Evolutionary conservation across 768 basidiomycete genomes (phyloP).

Genomic region (Mrakia blollopis): DNA sequence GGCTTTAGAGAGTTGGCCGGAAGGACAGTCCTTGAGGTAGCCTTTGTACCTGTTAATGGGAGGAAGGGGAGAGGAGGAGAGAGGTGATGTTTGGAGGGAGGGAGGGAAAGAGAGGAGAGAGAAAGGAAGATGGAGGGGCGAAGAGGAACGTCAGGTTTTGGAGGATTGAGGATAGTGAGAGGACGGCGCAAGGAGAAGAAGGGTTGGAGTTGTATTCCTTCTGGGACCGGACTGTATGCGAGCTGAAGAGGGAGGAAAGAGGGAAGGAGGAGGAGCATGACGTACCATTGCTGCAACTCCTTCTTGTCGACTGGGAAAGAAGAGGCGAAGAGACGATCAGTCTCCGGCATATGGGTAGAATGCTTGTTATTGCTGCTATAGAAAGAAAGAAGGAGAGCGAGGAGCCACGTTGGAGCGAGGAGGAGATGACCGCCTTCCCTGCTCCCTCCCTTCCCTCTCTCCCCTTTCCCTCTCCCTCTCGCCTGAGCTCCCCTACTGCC

Average conservation of each 20-base stretch:
- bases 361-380: neutral
- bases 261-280: neutral
- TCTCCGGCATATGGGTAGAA: neutral
- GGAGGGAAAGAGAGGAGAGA: constrained; percentile 4
- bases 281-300: constrained; percentile 88
- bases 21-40: constrained; percentile 97
- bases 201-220: too few species aligned
- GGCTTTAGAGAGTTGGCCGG: constrained; percentile 89
- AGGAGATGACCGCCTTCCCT: too few species aligned
- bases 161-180: neutral
- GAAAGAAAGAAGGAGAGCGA: neutral
- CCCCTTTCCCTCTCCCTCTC: too few species aligned
- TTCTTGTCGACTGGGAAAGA: constrained; percentile 75
- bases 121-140: neutral
- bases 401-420: too few species aligned
- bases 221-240: too few species aligned
- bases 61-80: neutral
- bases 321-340: neutral
- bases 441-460: too few species aligned
- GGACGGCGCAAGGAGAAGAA: neutral
- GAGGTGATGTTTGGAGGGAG: constrained; percentile 15
- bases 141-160: too few species aligned
- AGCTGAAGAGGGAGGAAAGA: neutral
- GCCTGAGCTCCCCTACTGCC: too few species aligned
- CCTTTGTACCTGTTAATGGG: constrained; percentile 80